A percentile compares a stretch with the other conserved stretches of the same genome.
phyloP scores from a whole-genome alignment of 306 rosid genomes.

The Cucurbita argyrosperma region DNA sequence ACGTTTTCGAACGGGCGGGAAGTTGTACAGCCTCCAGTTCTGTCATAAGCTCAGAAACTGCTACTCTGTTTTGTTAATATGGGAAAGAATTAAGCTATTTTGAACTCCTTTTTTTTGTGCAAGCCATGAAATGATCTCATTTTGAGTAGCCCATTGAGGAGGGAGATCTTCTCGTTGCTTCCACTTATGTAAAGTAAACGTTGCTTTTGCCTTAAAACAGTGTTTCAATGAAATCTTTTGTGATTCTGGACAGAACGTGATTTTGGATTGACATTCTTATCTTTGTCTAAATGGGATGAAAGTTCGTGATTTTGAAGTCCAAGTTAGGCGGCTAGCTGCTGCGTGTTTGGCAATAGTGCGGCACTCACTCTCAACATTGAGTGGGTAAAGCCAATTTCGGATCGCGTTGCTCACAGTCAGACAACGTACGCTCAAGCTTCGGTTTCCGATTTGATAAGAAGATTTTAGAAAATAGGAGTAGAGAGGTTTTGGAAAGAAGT shows the following conservation, averaged over 20 bases:
- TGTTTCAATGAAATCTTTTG: neutral
- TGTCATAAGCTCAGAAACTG: conserved; percentile 5
- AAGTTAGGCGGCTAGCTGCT: neutral
- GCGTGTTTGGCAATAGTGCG: no score
- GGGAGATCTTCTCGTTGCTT: conserved; percentile 26
- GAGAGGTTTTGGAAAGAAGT: no score
- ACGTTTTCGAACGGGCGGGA: conserved; percentile 8
- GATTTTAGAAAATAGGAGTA: no score
- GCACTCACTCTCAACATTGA: no score
- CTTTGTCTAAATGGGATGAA: neutral
- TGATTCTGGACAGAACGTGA: neutral
- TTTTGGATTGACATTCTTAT: neutral
- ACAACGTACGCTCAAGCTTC: no score
- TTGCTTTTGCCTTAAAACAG: neutral
- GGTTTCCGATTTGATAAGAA: no score
- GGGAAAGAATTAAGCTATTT: neutral
- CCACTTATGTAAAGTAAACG: conserved; percentile 2
- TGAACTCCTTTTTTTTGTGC: neutral
- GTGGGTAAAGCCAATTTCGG: no score
- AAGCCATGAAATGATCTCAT: conserved; percentile 35
- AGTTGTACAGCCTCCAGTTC: conserved; percentile 2
- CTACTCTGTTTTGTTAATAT: neutral
- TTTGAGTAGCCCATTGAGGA: conserved; percentile 26
- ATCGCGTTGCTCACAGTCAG: no score
- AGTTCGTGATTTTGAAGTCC: neutral